phyloP scores from a whole-genome alignment of 192 early-diverging fungal genomes.

The Lobosporangium transversale region DNA sequence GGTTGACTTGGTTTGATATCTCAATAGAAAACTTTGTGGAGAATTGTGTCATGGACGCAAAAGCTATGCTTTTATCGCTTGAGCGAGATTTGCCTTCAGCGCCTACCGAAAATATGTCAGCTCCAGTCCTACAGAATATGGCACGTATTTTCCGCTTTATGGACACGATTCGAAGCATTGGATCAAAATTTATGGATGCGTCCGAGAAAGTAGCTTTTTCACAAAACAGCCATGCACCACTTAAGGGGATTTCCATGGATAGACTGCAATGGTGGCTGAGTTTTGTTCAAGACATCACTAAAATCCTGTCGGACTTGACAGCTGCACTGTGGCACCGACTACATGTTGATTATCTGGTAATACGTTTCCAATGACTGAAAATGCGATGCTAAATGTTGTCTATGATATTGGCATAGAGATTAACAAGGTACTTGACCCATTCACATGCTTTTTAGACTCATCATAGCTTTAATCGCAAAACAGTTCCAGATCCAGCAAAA shows the following conservation, averaged over 20 bases:
- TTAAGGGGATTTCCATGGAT: background rate
- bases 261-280: background rate
- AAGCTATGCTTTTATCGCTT: background rate
- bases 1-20: too few relatives aligned
- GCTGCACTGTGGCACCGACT: slow-evolving; percentile 13
- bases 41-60: background rate
- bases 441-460: too few relatives aligned
- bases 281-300: background rate
- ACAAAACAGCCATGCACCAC: background rate
- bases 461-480: background rate
- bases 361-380: background rate
- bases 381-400: too few relatives aligned
- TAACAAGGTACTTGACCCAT: too few relatives aligned
- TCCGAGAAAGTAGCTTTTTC: slow-evolving; percentile 4
- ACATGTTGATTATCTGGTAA: background rate
- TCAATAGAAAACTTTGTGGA: slow-evolving; percentile 8
- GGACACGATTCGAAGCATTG: slow-evolving; percentile 35
- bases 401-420: too few relatives aligned
- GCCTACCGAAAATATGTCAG: background rate
- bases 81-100: background rate
- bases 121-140: slow-evolving; percentile 21
- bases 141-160: slow-evolving; percentile 42
- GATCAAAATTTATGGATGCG: slow-evolving; percentile 22
- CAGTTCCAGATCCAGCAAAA: slow-evolving; percentile 21
- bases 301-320: slow-evolving; percentile 4